phyloP scores from a whole-genome alignment of 1,139 yeast species.

The Sugiyamaella xylanicola region DNA sequence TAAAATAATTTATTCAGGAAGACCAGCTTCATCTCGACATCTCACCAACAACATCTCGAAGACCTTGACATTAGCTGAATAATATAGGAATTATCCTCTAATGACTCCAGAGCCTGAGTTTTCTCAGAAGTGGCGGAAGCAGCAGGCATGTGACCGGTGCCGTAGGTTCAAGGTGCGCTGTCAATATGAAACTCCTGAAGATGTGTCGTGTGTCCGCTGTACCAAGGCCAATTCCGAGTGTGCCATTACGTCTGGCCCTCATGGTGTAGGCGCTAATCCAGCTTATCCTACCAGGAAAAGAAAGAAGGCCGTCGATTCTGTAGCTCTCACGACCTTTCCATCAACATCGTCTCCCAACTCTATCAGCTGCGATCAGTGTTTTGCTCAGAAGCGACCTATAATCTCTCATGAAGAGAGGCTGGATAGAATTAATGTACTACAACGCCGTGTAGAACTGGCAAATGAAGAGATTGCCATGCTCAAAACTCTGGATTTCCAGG shows the following conservation, averaged over 20 bases:
- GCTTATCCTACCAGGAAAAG: constrained; percentile 2
- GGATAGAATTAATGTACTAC: constrained; percentile 8
- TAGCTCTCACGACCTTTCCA: neutral
- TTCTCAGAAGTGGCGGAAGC: constrained; percentile 46
- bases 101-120: constrained; percentile 11
- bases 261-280: neutral
- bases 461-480: constrained; percentile 18
- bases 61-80: too few species aligned
- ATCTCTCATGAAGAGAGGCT: constrained; percentile 9
- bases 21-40: too few species aligned
- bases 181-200: constrained; percentile 52
- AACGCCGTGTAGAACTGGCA: constrained; percentile 3
- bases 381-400: constrained; percentile 12
- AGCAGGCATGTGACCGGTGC: constrained; percentile 60
- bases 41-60: too few species aligned
- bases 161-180: constrained; percentile 59
- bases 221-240: constrained; percentile 50
- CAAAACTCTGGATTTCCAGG: constrained; percentile 15
- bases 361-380: constrained; percentile 11
- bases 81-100: neutral
- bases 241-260: constrained; percentile 36
- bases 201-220: constrained; percentile 52
- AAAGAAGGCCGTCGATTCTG: constrained; percentile 6
- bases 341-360: constrained; percentile 1
- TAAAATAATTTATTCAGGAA: too few species aligned